Base-by-base conservation (phyloP, 129 eudicot species). In the Escallonia rubra region DNA sequence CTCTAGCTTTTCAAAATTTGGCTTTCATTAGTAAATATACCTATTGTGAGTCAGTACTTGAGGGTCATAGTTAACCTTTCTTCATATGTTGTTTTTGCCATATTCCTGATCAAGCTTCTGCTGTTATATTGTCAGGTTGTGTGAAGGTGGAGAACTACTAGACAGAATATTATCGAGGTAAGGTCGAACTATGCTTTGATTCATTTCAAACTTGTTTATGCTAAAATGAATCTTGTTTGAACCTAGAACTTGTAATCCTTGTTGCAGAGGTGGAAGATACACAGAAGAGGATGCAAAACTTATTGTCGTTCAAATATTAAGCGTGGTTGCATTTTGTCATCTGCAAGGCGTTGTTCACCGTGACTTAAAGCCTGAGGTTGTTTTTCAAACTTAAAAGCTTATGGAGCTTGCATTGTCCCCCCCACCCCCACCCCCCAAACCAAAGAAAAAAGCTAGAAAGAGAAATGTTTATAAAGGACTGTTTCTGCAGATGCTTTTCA, bases 291-390 rank as follows among this genome's bases (percentile, higher is more conserved):
- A 90, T 78, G 97, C 96, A 23, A 90, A 90, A 58, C 72, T 78
- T 41, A 90, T 87, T 13, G 61, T 90, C 54, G 87, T 82, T 74
- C 97, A 90, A 70, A 87, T 90, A 61, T 72, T 90, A 59, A 80
- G 91, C 64, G 92, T 90, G 42, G 97, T 87, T 76, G 79, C 97
- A 46, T 87, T 87, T 84, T 90, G 95, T 74, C 97, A 90, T 73
- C 96, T 90, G 59, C 97, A 90, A 71, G 96, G 97, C 61, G 97
- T 90, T 74, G 92, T 90, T 66, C 97, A 90, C 77, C 92, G 97
- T 69, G 97, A 90, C 79, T 69, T 90, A 75, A 90, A 90, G 77
- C 97, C 97, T 51, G 97, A 90, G 97, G 95, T 86, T 49, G 57
- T 55, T 47, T 54, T 34, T 54, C 7, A 7, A 54, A 54, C 59